Conservation (phyloP, 768 basidiomycete genomes). For the Termitomyces sp. region DNA sequence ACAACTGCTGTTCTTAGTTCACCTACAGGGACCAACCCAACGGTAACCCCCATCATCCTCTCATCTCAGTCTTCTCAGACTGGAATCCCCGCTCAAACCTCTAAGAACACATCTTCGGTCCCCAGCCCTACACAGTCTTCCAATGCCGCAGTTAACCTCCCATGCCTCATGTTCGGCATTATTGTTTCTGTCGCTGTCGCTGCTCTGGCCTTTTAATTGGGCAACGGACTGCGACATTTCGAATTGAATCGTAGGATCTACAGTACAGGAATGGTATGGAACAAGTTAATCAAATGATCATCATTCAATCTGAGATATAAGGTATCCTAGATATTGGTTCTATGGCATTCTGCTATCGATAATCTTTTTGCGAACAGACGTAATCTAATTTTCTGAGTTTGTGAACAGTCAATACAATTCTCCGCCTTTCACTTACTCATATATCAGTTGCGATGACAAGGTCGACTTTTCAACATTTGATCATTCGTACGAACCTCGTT, state of each 20-base stretch:
- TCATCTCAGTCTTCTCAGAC: conserved; percentile 5
- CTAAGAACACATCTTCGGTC: conserved; percentile 10
- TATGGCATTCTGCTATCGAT: not conserved
- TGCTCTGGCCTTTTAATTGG: not conserved
- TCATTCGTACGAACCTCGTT: no score
- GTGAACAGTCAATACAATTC: not conserved
- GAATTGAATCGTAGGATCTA: not conserved
- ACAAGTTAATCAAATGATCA: not conserved
- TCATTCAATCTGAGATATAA: not conserved
- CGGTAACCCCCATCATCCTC: not conserved
- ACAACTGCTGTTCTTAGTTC: conserved; percentile 9
- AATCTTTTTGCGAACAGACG: not conserved
- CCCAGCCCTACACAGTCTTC: conserved; percentile 14
- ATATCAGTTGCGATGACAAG: no score
- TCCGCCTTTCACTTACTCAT: not conserved
- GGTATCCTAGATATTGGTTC: not conserved
- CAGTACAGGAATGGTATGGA: not conserved
- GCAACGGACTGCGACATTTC: not conserved
- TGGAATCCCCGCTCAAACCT: conserved; percentile 10
- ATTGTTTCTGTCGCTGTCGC: conserved; percentile 1
- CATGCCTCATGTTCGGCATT: conserved; percentile 6
- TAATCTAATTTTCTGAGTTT: not conserved
- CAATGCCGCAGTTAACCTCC: not conserved
- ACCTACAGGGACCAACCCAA: not conserved
- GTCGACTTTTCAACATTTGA: no score